Percentiles rank a stretch among this genome's conserved stretches.
Conservation (phyloP, 345 rosid genomes). For the Trapa bicornis region DNA sequence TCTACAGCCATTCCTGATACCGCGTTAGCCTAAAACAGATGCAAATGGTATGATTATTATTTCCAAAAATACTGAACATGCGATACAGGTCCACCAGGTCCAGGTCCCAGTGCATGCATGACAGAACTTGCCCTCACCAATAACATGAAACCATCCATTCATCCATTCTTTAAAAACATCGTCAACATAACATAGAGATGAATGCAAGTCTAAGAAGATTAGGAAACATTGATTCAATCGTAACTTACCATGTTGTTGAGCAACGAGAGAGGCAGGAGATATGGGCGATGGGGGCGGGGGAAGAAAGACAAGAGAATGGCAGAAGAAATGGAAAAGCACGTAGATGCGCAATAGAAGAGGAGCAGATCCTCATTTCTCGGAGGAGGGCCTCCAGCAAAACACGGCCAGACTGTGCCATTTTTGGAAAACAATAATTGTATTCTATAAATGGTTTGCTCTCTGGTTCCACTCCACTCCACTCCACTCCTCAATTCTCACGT, state of each 20-base stretch:
- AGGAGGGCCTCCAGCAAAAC: conserved; percentile 9
- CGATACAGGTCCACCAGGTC: no score
- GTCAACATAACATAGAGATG: no score
- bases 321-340: conserved; percentile 19
- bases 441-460: not conserved
- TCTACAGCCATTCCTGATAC: conserved; percentile 93
- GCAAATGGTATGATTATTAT: no score
- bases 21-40: conserved; percentile 51
- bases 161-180: no score
- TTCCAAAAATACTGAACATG: not conserved
- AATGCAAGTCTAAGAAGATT: not conserved
- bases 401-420: conserved; percentile 24
- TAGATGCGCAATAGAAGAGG: conserved; percentile 15
- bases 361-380: conserved; percentile 46
- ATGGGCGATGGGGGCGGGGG: conserved; percentile 4
- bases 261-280: conserved; percentile 14
- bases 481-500: not conserved
- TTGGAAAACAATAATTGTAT: conserved; percentile 17
- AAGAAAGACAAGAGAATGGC: conserved; percentile 11
- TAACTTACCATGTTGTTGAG: conserved; percentile 39
- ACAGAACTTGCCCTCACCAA: no score
- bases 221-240: not conserved
- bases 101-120: no score
- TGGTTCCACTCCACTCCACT: not conserved
- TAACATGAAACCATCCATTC: no score